Evolutionary conservation across 768 basidiomycete genomes (phyloP), one percentile per base, ranked within the genome.

Genomic region (Leucogyrophana mollusca): DNA sequence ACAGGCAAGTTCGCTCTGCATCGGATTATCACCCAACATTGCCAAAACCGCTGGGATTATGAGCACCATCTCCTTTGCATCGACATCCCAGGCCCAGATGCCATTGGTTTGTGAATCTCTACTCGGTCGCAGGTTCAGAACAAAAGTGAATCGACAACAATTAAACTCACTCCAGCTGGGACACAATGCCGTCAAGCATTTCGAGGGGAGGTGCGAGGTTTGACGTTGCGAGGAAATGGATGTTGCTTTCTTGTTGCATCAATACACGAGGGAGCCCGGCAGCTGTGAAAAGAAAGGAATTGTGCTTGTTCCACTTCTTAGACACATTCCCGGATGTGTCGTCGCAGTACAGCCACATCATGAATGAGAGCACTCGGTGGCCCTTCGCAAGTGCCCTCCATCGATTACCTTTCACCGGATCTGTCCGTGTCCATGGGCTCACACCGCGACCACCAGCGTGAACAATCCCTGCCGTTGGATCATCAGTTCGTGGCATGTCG

Each of bases 301-400:
- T 72, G 42, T 75, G 74, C 41, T 70, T 61, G 47, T 76, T 77
- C 73, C 73, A 76, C 48, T 73, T 73, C 50, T 77, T 77, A 0
- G 72, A 76, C 0, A 53, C 25, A 47, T 76, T 76, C 0, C 73
- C 74, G 0, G 71, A 75, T 0, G 70, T 73, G 41, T 76, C 69
- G 36, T 76, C 72, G 45, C 73, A 73, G 50, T 74, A 74, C 0
- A 71, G 32, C 69, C 71, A 73, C 0, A 75, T 40, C 10, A 66
- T 65, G 16, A 70, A 48, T 0, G 59, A 25, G 10, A 59, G 25
- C 6, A 73, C 68, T 21, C 58, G 60, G 16, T 50, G 49, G 23
- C 70, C 69, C 2, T 67, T 49, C 0, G 69, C 64, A 5, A 46
- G 41, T 2, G 6, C 25, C 3, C 60, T 53, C 64, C 66, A 69